Evolutionary conservation across 2,329 filamentous ascomycete genomes (phyloP), one percentile per base, ranked within the genome.

Genomic region (Chaetomiaceae sp.): DNA sequence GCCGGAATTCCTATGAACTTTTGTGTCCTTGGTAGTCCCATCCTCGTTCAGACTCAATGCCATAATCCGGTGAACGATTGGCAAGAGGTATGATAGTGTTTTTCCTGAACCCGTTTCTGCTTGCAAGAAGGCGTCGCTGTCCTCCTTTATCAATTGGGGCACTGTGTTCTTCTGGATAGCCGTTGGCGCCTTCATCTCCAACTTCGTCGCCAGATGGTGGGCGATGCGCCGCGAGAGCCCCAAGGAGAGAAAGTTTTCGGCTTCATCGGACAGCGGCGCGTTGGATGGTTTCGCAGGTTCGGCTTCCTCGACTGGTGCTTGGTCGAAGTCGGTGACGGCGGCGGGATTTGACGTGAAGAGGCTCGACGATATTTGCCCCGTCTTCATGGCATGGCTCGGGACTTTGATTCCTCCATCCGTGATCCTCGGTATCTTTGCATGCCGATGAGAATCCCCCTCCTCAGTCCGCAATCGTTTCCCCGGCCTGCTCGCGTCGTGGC

Each of bases 21-120:
- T 75, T 25, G 66, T 69, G n/a, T 64, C 73, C 63, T 61, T 73
- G 30, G 67, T 59, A 51, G 68, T 65, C 14, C 71, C 73, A 64
- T 78, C 73, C 46, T 76, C 68, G 59, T 74, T 66, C 68, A 80
- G 61, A 76, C 89, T 85, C 27, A 97, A 78, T 13, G 84, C 79
- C 69, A 96, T 82, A 18, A 99, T 86, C 21, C 90, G 81, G 67
- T 99, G 89, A 20, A 99, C 84, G 42, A 99, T 87, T 1, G 94
- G 94, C 6, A 99, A 74, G 4, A 99, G 78, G 67, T 99, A 99
- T n/a, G 94, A 89, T 55, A 99, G 73, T 0, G 94, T 99, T 73
- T 99, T 99, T 72, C 94, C 94, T 0, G 94, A 99, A 61, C 94
- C 94, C 0, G 94, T 99, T 72, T 99, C 87, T 2, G 94, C 95